phyloP scores from a whole-genome alignment of 257 asterid species.

The Jacaranda mimosifolia region DNA sequence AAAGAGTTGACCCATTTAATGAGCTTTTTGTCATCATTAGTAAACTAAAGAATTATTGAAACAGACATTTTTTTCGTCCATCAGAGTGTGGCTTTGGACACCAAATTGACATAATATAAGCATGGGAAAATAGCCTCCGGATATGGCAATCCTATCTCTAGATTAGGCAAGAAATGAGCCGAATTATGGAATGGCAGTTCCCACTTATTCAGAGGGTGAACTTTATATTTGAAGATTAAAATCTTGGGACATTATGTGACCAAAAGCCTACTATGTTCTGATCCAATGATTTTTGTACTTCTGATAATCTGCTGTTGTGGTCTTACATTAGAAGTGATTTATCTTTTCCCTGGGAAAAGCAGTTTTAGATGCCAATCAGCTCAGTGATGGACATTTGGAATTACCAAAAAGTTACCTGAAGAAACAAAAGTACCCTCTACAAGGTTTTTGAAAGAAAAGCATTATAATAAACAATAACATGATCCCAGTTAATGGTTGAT shows the following conservation, averaged over 20 bases:
- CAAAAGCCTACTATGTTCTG: background rate
- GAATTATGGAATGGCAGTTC: background rate
- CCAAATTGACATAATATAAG: background rate
- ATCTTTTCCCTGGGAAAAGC: background rate
- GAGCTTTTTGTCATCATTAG: background rate
- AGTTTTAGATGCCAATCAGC: slow-evolving; percentile 11
- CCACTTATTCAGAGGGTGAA: background rate
- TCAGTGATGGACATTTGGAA: too few relatives aligned
- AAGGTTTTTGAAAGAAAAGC: too few relatives aligned
- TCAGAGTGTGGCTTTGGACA: background rate
- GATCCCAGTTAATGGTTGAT: too few relatives aligned
- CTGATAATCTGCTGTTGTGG: background rate
- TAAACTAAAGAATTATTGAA: background rate
- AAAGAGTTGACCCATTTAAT: background rate
- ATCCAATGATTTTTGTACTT: background rate
- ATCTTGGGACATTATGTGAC: background rate
- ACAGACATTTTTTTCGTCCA: background rate
- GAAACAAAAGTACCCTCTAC: too few relatives aligned
- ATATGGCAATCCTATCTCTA: background rate
- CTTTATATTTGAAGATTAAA: background rate
- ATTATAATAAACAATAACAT: too few relatives aligned
- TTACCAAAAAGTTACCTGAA: too few relatives aligned
- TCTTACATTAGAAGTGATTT: background rate
- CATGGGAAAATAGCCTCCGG: background rate
- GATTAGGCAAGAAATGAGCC: background rate